Conservation (phyloP, 768 basidiomycete species). For the Calocera viscosa region DNA sequence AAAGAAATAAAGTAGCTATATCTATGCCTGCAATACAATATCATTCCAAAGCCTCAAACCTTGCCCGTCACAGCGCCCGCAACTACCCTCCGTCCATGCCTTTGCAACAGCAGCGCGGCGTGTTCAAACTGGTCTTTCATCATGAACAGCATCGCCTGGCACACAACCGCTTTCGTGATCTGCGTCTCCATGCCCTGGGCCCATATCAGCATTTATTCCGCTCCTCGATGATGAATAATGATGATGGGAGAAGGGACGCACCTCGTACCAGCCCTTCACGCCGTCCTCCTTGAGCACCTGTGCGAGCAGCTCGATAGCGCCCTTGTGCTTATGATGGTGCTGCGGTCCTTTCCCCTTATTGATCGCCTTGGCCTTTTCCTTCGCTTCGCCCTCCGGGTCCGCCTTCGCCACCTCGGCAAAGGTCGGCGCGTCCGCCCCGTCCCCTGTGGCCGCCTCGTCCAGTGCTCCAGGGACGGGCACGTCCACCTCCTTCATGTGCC, state of each 20-base stretch:
- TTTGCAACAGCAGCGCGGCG: slow-evolving; percentile 64
- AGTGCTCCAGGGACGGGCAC: background rate
- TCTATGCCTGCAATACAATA: no score
- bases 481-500: slow-evolving; percentile 33
- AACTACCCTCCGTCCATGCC: background rate
- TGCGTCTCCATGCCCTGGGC: slow-evolving; percentile 88
- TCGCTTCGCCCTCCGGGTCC: slow-evolving; percentile 9
- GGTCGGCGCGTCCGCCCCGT: slow-evolving; percentile 34
- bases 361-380: slow-evolving; percentile 26
- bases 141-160: slow-evolving; percentile 91
- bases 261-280: slow-evolving; percentile 90
- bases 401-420: background rate
- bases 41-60: no score
- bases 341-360: background rate
- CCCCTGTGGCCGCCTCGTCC: background rate
- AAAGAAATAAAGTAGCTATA: no score
- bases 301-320: slow-evolving; percentile 64
- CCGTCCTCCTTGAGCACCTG: slow-evolving; percentile 68
- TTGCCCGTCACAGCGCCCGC: background rate
- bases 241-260: slow-evolving; percentile 26
- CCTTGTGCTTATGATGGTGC: slow-evolving; percentile 38
- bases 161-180: slow-evolving; percentile 87
- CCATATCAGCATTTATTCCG: background rate
- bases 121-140: slow-evolving; percentile 95
- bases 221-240: background rate